These are phyloP conservation scores for Penicillium pancosmium DNA, from an alignment of 495 filamentous ascomycete genomes.

Conservation along the genomic window DNA sequence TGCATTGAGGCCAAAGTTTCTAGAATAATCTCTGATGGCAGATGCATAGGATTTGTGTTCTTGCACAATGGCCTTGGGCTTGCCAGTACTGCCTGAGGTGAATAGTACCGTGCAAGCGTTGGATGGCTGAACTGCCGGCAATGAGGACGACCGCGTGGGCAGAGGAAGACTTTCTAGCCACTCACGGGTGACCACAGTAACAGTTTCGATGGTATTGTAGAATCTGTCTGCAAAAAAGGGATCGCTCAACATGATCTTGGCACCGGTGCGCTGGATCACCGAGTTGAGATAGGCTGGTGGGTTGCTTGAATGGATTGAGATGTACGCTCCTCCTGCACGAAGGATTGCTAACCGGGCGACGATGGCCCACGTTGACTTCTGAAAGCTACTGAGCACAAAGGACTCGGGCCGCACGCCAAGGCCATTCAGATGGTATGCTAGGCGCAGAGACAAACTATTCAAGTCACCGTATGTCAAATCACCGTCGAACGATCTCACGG, in stretches of 20 bases:
- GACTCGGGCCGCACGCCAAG: conserved; percentile 38
- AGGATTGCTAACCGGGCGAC: conserved; percentile 49
- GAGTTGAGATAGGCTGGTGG: conserved; percentile 11
- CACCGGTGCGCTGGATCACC: conserved; percentile 4
- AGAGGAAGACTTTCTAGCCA: conserved; percentile 5
- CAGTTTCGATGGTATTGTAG: not conserved
- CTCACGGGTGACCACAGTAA: not conserved
- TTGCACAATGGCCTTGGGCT: conserved; percentile 50
- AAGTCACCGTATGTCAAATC: conserved; percentile 24
- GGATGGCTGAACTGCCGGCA: conserved; percentile 10
- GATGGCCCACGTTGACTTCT: conserved; percentile 54
- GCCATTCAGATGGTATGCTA: conserved; percentile 17
- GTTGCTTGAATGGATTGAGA: conserved; percentile 16
- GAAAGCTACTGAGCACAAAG: conserved; percentile 55
- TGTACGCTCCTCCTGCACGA: conserved; percentile 48
- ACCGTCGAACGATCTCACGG: conserved; percentile 24
- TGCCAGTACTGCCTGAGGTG: conserved; percentile 50
- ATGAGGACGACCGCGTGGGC: not conserved
- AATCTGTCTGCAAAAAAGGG: conserved; percentile 3
- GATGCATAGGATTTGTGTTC: conserved; percentile 43
- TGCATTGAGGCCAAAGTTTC: conserved; percentile 11
- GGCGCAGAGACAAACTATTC: conserved; percentile 5
- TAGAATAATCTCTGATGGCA: conserved; percentile 20
- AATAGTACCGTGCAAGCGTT: conserved; percentile 36
- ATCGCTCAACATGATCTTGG: conserved; percentile 10